These are phyloP conservation scores for Linaria vulgaris DNA, from an alignment of 257 asterid genomes.

Conservation along the genomic window DNA sequence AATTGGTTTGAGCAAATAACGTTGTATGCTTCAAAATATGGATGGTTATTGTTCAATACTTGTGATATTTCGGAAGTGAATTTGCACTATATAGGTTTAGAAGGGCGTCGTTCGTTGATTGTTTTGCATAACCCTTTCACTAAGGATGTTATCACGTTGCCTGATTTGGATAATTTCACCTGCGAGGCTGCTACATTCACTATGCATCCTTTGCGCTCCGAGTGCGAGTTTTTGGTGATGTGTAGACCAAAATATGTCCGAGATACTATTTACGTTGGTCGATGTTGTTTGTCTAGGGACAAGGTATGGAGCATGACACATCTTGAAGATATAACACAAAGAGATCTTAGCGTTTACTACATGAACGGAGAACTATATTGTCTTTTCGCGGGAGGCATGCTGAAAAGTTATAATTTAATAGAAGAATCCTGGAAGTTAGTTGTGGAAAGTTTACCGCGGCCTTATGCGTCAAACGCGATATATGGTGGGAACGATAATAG, in stretches of 20 bases:
- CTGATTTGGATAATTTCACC: background rate
- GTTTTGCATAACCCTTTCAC: too few relatives aligned
- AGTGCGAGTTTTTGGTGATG: background rate
- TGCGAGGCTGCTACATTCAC: background rate
- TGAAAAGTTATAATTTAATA: conserved; percentile 6
- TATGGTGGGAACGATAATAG: too few relatives aligned
- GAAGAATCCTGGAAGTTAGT: background rate
- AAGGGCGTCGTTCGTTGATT: too few relatives aligned
- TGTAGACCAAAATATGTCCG: background rate
- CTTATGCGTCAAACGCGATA: too few relatives aligned
- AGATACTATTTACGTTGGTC: background rate
- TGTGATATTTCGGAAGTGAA: too few relatives aligned
- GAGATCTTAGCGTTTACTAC: background rate
- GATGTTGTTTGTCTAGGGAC: background rate
- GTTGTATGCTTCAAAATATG: too few relatives aligned
- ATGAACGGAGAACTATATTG: conserved; percentile 8
- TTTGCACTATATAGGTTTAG: too few relatives aligned
- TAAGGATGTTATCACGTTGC: background rate
- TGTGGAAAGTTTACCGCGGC: background rate
- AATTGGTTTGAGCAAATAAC: too few relatives aligned
- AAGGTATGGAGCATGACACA: background rate
- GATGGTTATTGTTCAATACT: too few relatives aligned
- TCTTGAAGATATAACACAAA: background rate
- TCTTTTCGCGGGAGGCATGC: background rate
- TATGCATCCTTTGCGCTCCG: background rate